phyloP scores from a whole-genome alignment of 139 green algal species.

The Trebouxia sp. region DNA sequence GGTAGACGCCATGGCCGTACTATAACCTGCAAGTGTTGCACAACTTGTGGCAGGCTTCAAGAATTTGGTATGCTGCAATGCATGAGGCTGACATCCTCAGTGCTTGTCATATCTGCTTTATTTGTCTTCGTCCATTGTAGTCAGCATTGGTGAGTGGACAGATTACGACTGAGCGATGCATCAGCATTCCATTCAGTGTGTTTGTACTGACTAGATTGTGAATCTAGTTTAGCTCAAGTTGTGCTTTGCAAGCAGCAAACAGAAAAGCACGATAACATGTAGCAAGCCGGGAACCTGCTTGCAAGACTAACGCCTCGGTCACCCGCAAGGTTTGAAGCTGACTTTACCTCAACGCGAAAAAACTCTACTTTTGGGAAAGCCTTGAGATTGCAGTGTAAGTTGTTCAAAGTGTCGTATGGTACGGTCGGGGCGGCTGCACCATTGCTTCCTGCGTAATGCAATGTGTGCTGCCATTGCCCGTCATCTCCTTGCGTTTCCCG shows the following conservation, averaged over 20 bases:
- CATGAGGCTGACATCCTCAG: neutral
- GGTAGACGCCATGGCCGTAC: conserved; percentile 77
- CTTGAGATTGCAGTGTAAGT: conserved; percentile 49
- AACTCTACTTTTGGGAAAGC: conserved; percentile 73
- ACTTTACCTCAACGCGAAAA: conserved; percentile 74
- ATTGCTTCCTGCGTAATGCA: neutral
- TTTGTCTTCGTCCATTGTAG: no score
- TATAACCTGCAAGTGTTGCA: conserved; percentile 60
- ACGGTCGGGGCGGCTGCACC: neutral
- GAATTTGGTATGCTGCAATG: no score
- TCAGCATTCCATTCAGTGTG: no score
- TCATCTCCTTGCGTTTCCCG: no score
- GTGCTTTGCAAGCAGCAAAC: neutral
- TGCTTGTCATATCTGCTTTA: no score
- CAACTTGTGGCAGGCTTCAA: no score
- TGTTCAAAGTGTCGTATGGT: conserved; percentile 3
- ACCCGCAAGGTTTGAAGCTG: neutral
- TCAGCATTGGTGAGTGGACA: no score
- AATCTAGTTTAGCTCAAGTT: neutral
- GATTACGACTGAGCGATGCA: no score
- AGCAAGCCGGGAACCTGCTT: neutral
- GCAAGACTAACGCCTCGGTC: neutral
- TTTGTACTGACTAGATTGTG: neutral
- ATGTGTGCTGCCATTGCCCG: no score
- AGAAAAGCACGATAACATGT: neutral